Base-by-base conservation (phyloP, 371 early-diverging fungal genomes). In the Zancudomyces culisetae region DNA sequence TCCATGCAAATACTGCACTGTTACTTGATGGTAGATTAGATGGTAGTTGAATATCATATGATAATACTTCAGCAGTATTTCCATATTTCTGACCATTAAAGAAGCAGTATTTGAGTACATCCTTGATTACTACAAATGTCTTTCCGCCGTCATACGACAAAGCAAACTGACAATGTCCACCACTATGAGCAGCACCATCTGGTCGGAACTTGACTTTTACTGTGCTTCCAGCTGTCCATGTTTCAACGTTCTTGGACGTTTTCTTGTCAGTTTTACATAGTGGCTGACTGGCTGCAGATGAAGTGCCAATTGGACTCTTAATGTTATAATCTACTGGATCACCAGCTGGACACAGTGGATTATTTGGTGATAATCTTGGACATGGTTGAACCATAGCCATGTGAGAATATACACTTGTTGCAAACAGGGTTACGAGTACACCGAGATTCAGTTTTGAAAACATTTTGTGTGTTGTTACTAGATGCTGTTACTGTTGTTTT, bases 121-220 rank as follows among this genome's bases (percentile, higher is more conserved):
- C 70, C 21, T 75, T 61, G 47, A 82, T 23, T 20, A 76, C 79
- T 1, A 75, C 79, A 57, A 73, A 81, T 35, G 69, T 71, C 27
- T 64, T 62, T 39, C 75, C 81, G 45, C 68, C 65, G 56, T 82
- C 78, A 43, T 76, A 76, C 2, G 74, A 73, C 24, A 82, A 53
- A 1, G 83, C 66, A 52, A 78, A 81, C 62, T 80, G 76, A 52
- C 83, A 81, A 51, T 76, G 76, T n/a, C n/a, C n/a, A n/a, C n/a
- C n/a, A n/a, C n/a, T n/a, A n/a, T n/a, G n/a, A n/a, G n/a, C n/a
- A n/a, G n/a, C n/a, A n/a, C n/a, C n/a, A n/a, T n/a, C n/a, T n/a
- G n/a, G n/a, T n/a, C n/a, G n/a, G n/a, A n/a, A n/a, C n/a, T n/a
- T n/a, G n/a, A n/a, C n/a, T n/a, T n/a, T n/a, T n/a, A n/a, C n/a